Percentiles rank a stretch among this genome's conserved stretches.
Evolutionary conservation across 2,329 filamentous ascomycete species (phyloP).

Genomic region (Botrytis galanthina): DNA sequence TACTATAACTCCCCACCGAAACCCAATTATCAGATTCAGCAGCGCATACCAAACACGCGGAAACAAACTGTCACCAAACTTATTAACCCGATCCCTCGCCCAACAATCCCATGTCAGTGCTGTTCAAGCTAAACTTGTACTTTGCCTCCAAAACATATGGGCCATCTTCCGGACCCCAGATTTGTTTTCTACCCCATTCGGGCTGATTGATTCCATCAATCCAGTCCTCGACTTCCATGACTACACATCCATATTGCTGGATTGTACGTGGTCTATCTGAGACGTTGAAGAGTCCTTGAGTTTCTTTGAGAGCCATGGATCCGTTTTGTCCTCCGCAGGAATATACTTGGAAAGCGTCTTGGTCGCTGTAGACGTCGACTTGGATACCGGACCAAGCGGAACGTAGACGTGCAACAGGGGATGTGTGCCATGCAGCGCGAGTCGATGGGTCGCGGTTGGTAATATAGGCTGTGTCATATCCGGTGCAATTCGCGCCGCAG

Average conservation of each 20-base stretch:
- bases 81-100: slow-evolving; percentile 28
- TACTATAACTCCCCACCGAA: not conserved
- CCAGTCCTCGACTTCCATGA: slow-evolving; percentile 90
- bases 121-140: slow-evolving; percentile 50
- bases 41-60: not conserved
- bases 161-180: slow-evolving; percentile 57
- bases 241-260: slow-evolving; percentile 77
- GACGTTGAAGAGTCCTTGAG: slow-evolving; percentile 61
- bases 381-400: slow-evolving; percentile 79
- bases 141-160: slow-evolving; percentile 62
- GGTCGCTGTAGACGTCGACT: slow-evolving; percentile 77
- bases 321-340: slow-evolving; percentile 77
- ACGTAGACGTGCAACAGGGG: slow-evolving; percentile 64
- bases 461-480: slow-evolving; percentile 74
- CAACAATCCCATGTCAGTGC: slow-evolving; percentile 27
- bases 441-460: slow-evolving; percentile 59
- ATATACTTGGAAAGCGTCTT: slow-evolving; percentile 87
- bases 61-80: not conserved
- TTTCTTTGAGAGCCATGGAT: slow-evolving; percentile 63
- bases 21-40: not conserved
- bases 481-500: slow-evolving; percentile 79
- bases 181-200: slow-evolving; percentile 74
- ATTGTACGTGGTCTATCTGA: slow-evolving; percentile 59
- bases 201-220: slow-evolving; percentile 93
- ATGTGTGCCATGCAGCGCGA: slow-evolving; percentile 61